Percentiles rank a stretch among this genome's conserved stretches.
Conservation (phyloP, 2,329 filamentous ascomycete genomes). For the Fusarium subglutinans region DNA sequence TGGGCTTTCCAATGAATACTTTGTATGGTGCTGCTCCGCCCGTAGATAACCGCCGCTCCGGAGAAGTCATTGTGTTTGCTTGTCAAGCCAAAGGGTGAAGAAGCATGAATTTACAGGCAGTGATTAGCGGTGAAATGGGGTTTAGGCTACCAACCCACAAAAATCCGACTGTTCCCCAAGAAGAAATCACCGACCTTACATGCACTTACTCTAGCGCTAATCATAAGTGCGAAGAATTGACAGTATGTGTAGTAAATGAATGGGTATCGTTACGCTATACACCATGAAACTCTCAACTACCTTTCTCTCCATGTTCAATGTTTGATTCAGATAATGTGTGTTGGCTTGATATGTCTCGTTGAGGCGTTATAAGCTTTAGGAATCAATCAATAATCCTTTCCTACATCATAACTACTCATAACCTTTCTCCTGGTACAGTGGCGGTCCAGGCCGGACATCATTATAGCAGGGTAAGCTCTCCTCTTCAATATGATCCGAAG, state of each 20-base stretch:
- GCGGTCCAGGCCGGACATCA: neutral
- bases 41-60: neutral
- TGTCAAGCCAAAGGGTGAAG: neutral
- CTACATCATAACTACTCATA: neutral
- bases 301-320: neutral
- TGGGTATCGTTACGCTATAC: neutral
- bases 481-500: neutral
- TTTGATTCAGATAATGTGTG: neutral
- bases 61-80: neutral
- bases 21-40: neutral
- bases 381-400: too few species aligned
- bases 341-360: too few species aligned
- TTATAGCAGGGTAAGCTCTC: slow-evolving; percentile 17
- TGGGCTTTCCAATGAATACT: neutral
- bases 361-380: too few species aligned
- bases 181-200: neutral
- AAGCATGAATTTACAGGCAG: neutral
- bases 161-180: neutral
- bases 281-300: too few species aligned
- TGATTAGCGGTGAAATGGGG: neutral
- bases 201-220: neutral
- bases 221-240: neutral
- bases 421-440: neutral
- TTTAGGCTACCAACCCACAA: neutral
- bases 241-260: neutral